phyloP scores from a whole-genome alignment of 306 rosid genomes.

The Corylus heterophylla region DNA sequence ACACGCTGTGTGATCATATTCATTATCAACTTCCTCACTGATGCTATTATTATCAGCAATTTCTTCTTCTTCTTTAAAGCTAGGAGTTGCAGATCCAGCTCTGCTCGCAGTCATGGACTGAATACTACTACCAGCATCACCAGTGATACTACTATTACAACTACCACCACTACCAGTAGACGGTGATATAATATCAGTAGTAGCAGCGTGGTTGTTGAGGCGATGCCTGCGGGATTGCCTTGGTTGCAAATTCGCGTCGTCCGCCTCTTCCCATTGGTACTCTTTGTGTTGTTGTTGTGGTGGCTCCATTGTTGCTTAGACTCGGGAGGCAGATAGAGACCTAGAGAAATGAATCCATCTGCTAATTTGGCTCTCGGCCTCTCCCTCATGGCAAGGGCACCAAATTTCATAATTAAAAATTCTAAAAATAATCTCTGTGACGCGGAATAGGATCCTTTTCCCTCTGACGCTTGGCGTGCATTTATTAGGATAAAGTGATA shows the following conservation, averaged over 20 bases:
- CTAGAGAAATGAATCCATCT: no score
- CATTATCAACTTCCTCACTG: conserved; percentile 12
- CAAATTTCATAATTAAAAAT: no score
- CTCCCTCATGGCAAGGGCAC: no score
- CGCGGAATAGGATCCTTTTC: no score
- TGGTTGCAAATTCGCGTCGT: conserved; percentile 33
- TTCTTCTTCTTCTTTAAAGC: not conserved
- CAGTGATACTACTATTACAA: conserved; percentile 14
- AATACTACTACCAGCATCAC: not conserved
- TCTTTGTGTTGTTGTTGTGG: not conserved
- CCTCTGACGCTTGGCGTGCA: no score
- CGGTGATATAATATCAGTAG: not conserved
- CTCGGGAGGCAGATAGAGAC: not conserved
- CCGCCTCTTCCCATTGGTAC: conserved; percentile 17
- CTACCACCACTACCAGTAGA: conserved; percentile 2
- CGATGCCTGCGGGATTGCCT: conserved; percentile 11
- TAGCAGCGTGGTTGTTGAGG: conserved; percentile 7
- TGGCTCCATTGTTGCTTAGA: conserved; percentile 33
- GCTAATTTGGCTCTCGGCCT: no score
- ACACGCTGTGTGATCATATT: conserved; percentile 1
- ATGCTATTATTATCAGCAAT: not conserved
- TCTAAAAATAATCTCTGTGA: no score
- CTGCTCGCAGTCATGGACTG: not conserved
- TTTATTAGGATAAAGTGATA: no score
- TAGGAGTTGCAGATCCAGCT: not conserved